Evolutionary conservation across 176 grass and related monocot genomes (phyloP).

Genomic region (Lolium perenne): DNA sequence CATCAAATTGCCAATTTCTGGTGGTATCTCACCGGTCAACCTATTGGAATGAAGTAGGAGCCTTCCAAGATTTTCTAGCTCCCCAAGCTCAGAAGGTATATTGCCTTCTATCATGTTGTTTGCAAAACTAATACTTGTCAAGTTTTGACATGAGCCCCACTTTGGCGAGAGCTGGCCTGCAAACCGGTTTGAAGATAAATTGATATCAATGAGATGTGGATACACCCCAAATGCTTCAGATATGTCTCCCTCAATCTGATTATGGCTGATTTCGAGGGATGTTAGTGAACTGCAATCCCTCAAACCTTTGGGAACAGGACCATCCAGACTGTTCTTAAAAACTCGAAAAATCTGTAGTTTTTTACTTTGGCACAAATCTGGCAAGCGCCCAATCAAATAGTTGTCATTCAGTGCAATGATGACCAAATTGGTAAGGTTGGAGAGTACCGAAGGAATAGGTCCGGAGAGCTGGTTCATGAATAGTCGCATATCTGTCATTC

Average conservation of each 20-base stretch:
- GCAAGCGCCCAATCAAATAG: not conserved
- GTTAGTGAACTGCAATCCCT: not conserved
- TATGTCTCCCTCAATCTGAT: slow-evolving; percentile 32
- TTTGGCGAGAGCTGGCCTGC: not conserved
- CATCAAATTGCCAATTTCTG: not conserved
- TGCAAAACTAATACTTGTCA: not conserved
- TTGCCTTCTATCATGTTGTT: not conserved
- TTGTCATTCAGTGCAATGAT: not conserved
- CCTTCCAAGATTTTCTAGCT: not conserved
- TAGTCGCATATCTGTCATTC: not conserved
- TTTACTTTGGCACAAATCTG: not conserved
- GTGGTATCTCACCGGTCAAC: not conserved
- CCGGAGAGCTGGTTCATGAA: not conserved
- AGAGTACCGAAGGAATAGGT: not conserved
- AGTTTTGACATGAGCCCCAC: not conserved
- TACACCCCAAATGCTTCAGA: slow-evolving; percentile 36
- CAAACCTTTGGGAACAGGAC: slow-evolving; percentile 31
- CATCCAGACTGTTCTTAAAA: not conserved
- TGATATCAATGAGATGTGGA: not conserved
- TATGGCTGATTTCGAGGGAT: not conserved
- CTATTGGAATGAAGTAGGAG: not conserved
- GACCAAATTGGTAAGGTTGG: slow-evolving; percentile 24
- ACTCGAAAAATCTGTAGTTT: not conserved
- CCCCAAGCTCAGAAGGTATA: not conserved
- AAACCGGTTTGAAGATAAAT: too few species aligned